A percentile compares a stretch with the other conserved stretches of the same genome.
phyloP scores from a whole-genome alignment of 2,329 filamentous ascomycete genomes.

The Trichoderma sp. region DNA sequence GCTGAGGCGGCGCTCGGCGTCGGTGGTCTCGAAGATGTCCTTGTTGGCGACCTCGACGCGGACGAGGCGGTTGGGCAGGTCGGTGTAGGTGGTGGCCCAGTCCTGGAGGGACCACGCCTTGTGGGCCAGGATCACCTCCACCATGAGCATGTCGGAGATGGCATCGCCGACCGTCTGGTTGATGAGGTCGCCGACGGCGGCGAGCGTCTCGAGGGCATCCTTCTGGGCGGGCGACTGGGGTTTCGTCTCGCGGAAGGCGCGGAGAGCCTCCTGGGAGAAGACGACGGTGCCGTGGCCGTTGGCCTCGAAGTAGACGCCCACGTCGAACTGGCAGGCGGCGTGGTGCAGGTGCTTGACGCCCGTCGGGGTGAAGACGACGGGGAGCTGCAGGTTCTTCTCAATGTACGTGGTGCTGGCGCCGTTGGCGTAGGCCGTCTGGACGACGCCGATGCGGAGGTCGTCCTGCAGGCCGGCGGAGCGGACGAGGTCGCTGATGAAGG shows the following conservation, averaged over 20 bases:
- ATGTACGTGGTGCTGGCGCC: conserved; percentile 93
- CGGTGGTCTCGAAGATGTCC: conserved; percentile 85
- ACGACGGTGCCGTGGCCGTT: conserved; percentile 97
- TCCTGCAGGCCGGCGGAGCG: conserved; percentile 75
- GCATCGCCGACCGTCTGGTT: conserved; percentile 98
- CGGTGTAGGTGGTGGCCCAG: conserved; percentile 90
- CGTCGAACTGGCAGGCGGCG: conserved; percentile 90
- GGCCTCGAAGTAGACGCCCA: conserved; percentile 97
- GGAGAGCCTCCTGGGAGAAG: conserved; percentile 83
- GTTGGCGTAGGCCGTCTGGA: conserved; percentile 98
- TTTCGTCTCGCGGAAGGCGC: conserved; percentile 74
- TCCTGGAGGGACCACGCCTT: conserved; percentile 88
- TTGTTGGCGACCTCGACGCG: conserved; percentile 88
- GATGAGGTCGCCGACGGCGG: conserved; percentile 84
- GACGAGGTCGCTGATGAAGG: conserved; percentile 88
- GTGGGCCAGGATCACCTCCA: conserved; percentile 94
- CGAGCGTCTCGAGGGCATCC: conserved; percentile 81
- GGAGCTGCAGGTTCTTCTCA: conserved; percentile 81
- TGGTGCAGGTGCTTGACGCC: conserved; percentile 98
- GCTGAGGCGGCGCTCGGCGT: conserved; percentile 86
- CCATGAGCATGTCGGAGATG: conserved; percentile 91
- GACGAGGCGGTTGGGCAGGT: conserved; percentile 93
- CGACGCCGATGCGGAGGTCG: conserved; percentile 86
- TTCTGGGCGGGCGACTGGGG: conserved; percentile 92
- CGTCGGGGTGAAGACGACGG: conserved; percentile 89